Evolutionary conservation across 176 grass and related monocot species (phyloP), one percentile per base, ranked within the genome.

Genomic region (Eremochloa ophiuroides): DNA sequence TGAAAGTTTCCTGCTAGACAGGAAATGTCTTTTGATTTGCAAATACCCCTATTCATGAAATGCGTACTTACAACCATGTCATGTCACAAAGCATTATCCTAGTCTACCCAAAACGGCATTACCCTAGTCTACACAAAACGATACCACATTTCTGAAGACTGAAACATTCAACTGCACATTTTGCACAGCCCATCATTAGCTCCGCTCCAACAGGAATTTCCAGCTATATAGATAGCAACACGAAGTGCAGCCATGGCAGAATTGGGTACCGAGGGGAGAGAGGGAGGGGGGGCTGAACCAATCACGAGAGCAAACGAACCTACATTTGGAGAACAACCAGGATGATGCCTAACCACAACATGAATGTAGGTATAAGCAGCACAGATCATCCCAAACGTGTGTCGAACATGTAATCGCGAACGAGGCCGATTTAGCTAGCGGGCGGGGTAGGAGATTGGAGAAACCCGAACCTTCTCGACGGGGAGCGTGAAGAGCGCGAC

Each of bases 401-500:
- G 8, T 4, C 37, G 23, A 59, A 47, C 25, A 61, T 27, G 56
- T 25, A 29, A 61, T 61, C 25, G 58, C 26, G 26, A 15, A 62
- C 5, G 28, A 62, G 38, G 6, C 6, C 30, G 42, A 82, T 27
- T 6, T n/a, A 12, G 55, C 1, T 10, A 26, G 15, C 20, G 34
- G 1, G 23, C 6, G 35, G 9, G 33, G 12, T 26, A 35, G 58
- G 11, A 75, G 8, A 39, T 1, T 17, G 1, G 2, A 23, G 18
- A 9, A 11, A 14, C 35, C 10, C 69, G 38, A 31, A 99, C 97
- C 91, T 96, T 99, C 63, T 99, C 97, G 17, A 96, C 82, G 47
- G 97, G 97, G 18, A 99, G 89, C 76, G 97, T 96, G 83, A 91
- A 72, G 34, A 99, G 81, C 40, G 93, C 97, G 47, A 90, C 80